phyloP scores from a whole-genome alignment of 495 filamentous ascomycete species.

The Tuber borchii region DNA sequence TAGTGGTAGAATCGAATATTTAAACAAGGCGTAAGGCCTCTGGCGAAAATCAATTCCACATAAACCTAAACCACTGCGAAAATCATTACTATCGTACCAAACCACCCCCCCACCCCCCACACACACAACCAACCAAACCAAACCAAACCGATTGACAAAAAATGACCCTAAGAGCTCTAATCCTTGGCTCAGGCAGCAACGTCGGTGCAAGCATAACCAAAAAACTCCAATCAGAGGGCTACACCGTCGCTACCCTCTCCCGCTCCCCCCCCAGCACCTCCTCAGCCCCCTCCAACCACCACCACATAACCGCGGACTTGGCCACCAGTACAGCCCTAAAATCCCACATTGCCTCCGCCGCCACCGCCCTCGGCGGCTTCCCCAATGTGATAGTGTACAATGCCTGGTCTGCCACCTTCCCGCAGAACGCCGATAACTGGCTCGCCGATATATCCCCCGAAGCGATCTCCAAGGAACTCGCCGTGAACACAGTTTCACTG shows the following conservation, averaged over 20 bases:
- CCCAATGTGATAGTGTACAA: conserved; percentile 20
- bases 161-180: conserved; percentile 19
- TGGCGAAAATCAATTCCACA: background rate
- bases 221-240: conserved; percentile 21
- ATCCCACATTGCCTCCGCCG: background rate
- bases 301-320: conserved; percentile 15
- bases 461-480: background rate
- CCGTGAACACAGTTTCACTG: conserved; percentile 10
- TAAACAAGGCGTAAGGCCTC: background rate
- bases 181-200: conserved; percentile 18
- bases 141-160: background rate
- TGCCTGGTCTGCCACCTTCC: background rate
- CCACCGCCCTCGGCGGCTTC: background rate
- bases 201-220: conserved; percentile 11
- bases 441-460: background rate
- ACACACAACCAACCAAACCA: background rate
- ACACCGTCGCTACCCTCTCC: conserved; percentile 15
- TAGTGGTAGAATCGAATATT: background rate
- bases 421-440: background rate
- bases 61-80: background rate
- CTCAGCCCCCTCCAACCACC: background rate
- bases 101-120: no score
- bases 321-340: background rate
- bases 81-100: background rate
- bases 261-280: background rate